Percentiles rank a stretch among this genome's conserved stretches.
phyloP scores from a whole-genome alignment of 108 stramenopile species.

The Cyclotella choctawhatcheeana region DNA sequence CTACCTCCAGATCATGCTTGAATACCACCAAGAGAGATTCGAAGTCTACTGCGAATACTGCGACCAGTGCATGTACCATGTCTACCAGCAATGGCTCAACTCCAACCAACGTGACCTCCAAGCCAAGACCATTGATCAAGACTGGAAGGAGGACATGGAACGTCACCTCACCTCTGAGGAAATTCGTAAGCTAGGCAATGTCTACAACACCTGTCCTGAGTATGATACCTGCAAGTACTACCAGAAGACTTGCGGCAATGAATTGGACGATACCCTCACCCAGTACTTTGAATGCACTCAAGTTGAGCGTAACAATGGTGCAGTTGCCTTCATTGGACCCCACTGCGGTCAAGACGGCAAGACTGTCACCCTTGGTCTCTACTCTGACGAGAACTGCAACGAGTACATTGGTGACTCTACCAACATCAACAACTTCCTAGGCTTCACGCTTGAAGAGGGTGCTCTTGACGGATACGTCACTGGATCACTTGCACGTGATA shows the following conservation, averaged over 20 bases:
- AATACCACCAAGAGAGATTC: constrained; percentile 61
- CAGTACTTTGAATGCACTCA: constrained; percentile 50
- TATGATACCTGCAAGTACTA: constrained; percentile 42
- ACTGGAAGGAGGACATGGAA: constrained; percentile 32
- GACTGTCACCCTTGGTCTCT: constrained; percentile 78
- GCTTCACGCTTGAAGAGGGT: constrained; percentile 29
- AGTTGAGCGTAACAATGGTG: constrained; percentile 54
- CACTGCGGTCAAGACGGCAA: constrained; percentile 67
- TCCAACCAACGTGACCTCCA: constrained; percentile 18
- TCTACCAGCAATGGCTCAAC: constrained; percentile 45
- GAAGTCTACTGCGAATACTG: constrained; percentile 72
- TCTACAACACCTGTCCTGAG: constrained; percentile 40
- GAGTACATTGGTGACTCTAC: constrained; percentile 57
- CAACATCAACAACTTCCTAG: constrained; percentile 38
- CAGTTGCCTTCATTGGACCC: constrained; percentile 67
- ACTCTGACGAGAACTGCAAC: constrained; percentile 76
- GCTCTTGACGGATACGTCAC: constrained; percentile 26
- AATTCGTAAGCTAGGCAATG: constrained; percentile 1
- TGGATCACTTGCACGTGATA: constrained; percentile 38
- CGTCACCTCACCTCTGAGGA: constrained; percentile 18
- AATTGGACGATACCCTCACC: constrained; percentile 11
- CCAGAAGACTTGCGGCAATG: constrained; percentile 16
- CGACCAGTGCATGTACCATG: constrained; percentile 39
- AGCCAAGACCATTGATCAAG: constrained; percentile 41
- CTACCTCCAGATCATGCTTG: constrained; percentile 75